Evolutionary conservation across 2,329 filamentous ascomycete species (phyloP), one percentile per base, ranked within the genome.

Genomic region (Myriosclerotinia duriaeana): DNA sequence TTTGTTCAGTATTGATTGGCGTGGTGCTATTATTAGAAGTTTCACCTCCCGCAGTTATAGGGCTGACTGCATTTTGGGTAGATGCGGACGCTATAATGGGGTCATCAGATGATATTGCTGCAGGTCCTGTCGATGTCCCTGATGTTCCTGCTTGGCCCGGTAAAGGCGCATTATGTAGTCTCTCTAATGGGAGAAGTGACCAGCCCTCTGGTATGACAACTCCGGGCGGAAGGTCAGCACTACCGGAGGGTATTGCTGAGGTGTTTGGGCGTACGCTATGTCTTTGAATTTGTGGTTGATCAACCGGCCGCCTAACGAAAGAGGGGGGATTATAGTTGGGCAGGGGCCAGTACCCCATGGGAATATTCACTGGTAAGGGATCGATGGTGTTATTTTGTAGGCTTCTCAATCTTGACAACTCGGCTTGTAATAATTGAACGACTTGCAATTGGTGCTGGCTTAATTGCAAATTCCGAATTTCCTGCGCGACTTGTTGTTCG

Each of bases 401-500:
- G 34, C 66, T 66, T 60, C 89, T 87, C 64, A 93, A 80, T 68
- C 89, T 84, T 44, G 85, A 80, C 60, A 95, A 77, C 75, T 95
- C 91, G 26, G 80, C 78, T 68, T 90, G 84, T 68, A 95, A 80
- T 20, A 87, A 79, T 63, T 88, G 84, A n/a, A 93, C 79, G n/a
- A 85, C 79, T 58, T 87, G 83, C 5, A 93, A 76, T 75, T 95
- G 90, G 44, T 88, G 84, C 61, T 90, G 85, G 20, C 87, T 85
- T 44, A 84, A 74, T 55, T 88, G 85, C 22, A 94, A 79, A 53
- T 79, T 80, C 56, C 85, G 82, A 44, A 91, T 82, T 73, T 93
- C 89, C 65, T 87, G 84, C 71, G 88, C 82, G 34, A 95, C 82
- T 64, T 90, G 85, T 65, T 88, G 84, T 71, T 92, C 89, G 17